These are phyloP conservation scores for Incumbomyces lentus DNA, from an alignment of 2,329 filamentous ascomycete genomes.

Conservation along the genomic window DNA sequence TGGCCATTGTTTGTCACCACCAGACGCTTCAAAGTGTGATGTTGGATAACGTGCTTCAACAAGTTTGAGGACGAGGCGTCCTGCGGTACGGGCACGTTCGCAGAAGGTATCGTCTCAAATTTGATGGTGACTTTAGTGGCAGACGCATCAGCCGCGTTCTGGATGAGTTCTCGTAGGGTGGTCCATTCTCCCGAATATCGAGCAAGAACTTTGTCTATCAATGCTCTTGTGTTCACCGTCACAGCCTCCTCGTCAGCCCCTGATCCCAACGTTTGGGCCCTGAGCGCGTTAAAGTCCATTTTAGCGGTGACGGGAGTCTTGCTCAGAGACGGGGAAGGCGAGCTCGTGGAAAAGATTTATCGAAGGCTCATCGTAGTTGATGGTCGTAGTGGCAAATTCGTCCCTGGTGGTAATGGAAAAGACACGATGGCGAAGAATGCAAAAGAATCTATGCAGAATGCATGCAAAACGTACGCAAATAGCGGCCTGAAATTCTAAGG, in stretches of 20 bases:
- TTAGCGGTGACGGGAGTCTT: conserved; percentile 56
- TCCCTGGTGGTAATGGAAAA: neutral
- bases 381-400: no score
- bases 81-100: conserved; percentile 58
- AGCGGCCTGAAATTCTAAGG: neutral
- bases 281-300: conserved; percentile 53
- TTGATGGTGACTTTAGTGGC: conserved; percentile 81
- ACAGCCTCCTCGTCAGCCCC: conserved; percentile 92
- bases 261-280: conserved; percentile 74
- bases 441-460: neutral
- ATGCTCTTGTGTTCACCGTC: conserved; percentile 88
- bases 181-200: conserved; percentile 94
- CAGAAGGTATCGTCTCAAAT: conserved; percentile 82
- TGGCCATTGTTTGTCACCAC: conserved; percentile 88
- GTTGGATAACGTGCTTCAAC: conserved; percentile 69
- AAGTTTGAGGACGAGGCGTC: conserved; percentile 58
- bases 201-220: conserved; percentile 96
- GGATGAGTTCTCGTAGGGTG: conserved; percentile 79
- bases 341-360: no score
- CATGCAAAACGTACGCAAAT: neutral
- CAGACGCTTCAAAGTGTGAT: conserved; percentile 80
- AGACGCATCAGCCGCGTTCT: conserved; percentile 96
- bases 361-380: neutral
- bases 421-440: neutral
- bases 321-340: no score